These are phyloP conservation scores for Triangularia verruculosa DNA, from an alignment of 2,329 filamentous ascomycete species.

Conservation along the genomic window DNA sequence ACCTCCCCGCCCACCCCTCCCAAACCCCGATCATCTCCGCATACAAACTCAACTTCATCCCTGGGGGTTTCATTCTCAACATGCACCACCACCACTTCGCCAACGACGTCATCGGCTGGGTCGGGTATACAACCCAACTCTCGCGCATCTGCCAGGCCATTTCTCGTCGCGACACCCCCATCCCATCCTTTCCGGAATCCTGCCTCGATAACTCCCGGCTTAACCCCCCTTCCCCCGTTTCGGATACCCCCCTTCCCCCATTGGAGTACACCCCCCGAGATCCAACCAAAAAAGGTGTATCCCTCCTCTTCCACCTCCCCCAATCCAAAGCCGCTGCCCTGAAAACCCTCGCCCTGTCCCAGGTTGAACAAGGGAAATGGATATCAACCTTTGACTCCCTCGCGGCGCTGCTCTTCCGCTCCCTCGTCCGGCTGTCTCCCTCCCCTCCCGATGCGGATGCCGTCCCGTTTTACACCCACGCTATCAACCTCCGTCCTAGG, in stretches of 20 bases:
- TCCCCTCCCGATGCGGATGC: constrained; percentile 18
- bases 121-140: constrained; percentile 36
- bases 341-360: constrained; percentile 35
- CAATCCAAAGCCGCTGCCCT: constrained; percentile 42
- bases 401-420: constrained; percentile 37
- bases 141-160: constrained; percentile 41
- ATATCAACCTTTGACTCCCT: constrained; percentile 42
- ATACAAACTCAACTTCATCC: constrained; percentile 41
- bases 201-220: constrained; percentile 36
- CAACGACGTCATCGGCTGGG: constrained; percentile 42
- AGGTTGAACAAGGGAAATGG: constrained; percentile 11
- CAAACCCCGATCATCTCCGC: constrained; percentile 34
- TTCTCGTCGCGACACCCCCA: constrained; percentile 22
- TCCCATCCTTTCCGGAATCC: constrained; percentile 34
- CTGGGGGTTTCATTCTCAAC: constrained; percentile 40
- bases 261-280: not conserved
- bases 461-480: constrained; percentile 34
- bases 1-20: constrained; percentile 36
- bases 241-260: not conserved
- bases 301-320: constrained; percentile 42
- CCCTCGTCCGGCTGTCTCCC: constrained; percentile 29
- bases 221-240: constrained; percentile 9
- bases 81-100: constrained; percentile 43
- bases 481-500: constrained; percentile 37
- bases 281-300: constrained; percentile 15